A percentile compares a stretch with the other conserved stretches of the same genome.
These are phyloP conservation scores for Candida glaebosa DNA, from an alignment of 805 yeast species.

Conservation along the genomic window DNA sequence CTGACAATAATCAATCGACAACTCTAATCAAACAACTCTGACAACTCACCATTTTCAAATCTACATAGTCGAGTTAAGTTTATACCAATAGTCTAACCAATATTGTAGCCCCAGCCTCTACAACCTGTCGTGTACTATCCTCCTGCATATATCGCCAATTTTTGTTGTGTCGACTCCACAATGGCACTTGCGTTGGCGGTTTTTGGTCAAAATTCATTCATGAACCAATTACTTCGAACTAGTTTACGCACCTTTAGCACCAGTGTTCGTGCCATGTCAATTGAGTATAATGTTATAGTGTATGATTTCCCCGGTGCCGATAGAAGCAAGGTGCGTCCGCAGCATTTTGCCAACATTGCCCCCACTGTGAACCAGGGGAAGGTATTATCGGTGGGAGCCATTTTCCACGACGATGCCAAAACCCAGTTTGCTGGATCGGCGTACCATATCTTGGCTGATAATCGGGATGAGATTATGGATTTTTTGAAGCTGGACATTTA, in stretches of 20 bases:
- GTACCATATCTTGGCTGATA: slow-evolving; percentile 59
- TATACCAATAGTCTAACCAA: too few species aligned
- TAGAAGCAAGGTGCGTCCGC: slow-evolving; percentile 49
- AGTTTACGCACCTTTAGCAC: background rate
- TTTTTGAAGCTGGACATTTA: slow-evolving; percentile 63
- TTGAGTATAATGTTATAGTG: slow-evolving; percentile 67
- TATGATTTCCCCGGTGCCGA: slow-evolving; percentile 67
- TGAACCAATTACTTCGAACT: slow-evolving; percentile 1
- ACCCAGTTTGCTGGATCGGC: slow-evolving; percentile 66
- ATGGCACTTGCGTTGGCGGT: too few species aligned
- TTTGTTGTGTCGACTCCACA: background rate
- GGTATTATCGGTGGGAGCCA: slow-evolving; percentile 42
- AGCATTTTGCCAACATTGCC: slow-evolving; percentile 39
- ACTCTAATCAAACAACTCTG: too few species aligned
- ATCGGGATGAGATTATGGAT: slow-evolving; percentile 62
- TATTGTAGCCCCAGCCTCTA: too few species aligned
- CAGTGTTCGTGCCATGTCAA: slow-evolving; percentile 13
- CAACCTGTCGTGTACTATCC: too few species aligned
- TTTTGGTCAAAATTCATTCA: too few species aligned
- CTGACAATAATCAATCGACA: too few species aligned
- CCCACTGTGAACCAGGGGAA: slow-evolving; percentile 31
- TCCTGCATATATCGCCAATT: background rate
- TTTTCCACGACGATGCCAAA: slow-evolving; percentile 38
- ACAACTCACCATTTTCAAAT: too few species aligned
- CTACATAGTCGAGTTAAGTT: too few species aligned